These are phyloP conservation scores for Pezicula radicicola DNA, from an alignment of 2,329 filamentous ascomycete species.

Conservation along the genomic window DNA sequence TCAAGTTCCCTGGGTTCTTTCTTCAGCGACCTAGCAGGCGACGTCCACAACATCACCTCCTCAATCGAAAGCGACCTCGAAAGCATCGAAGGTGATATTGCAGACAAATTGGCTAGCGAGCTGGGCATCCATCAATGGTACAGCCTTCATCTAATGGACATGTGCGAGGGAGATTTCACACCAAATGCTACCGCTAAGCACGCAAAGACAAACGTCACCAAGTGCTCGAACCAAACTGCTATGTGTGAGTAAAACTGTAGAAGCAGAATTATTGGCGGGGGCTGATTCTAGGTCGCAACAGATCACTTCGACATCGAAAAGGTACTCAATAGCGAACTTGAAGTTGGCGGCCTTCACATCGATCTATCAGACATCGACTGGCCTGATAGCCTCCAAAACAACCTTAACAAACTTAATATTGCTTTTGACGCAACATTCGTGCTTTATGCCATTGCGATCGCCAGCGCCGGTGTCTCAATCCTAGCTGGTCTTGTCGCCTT, in stretches of 20 bases:
- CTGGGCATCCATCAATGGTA: constrained; percentile 60
- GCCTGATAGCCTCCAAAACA: constrained; percentile 50
- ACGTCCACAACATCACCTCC: constrained; percentile 31
- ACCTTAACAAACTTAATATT: constrained; percentile 45
- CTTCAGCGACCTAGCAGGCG: constrained; percentile 28
- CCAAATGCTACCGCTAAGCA: constrained; percentile 31
- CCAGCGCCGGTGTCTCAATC: constrained; percentile 46
- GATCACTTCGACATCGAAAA: constrained; percentile 51
- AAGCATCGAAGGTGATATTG: constrained; percentile 31
- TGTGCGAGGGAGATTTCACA: constrained; percentile 46
- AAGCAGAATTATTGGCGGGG: not conserved
- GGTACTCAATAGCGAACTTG: constrained; percentile 46
- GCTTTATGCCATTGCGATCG: constrained; percentile 57
- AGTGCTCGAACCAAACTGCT: constrained; percentile 49
- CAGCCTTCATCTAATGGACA: constrained; percentile 56
- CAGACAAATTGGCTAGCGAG: constrained; percentile 37
- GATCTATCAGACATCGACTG: constrained; percentile 51
- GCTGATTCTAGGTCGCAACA: constrained; percentile 6
- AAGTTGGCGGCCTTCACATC: constrained; percentile 34
- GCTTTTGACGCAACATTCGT: constrained; percentile 52
- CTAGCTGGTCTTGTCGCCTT: constrained; percentile 41
- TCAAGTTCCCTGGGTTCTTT: constrained; percentile 28
- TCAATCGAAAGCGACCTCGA: constrained; percentile 29
- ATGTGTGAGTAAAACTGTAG: constrained; percentile 36
- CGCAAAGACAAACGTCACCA: constrained; percentile 47